phyloP scores from a whole-genome alignment of 768 basidiomycete species.

The Tremella mesenterica region DNA sequence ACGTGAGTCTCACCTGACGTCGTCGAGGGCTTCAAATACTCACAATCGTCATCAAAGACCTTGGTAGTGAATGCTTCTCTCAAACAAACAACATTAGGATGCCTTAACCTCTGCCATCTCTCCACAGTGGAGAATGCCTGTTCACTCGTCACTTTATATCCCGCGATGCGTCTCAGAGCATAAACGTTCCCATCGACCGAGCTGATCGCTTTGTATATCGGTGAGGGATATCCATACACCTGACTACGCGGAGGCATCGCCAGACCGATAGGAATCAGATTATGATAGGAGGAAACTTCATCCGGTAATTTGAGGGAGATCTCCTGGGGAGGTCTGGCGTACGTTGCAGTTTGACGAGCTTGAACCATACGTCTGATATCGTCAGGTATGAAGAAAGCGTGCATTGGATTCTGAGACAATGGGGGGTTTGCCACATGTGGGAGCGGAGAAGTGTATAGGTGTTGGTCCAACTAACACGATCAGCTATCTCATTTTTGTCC shows the following conservation, averaged over 20 bases:
- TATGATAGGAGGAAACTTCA: conserved; percentile 83
- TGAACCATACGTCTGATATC: conserved; percentile 46
- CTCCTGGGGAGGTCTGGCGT: conserved; percentile 5
- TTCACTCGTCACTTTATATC: conserved; percentile 73
- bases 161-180: conserved; percentile 68
- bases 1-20: background rate
- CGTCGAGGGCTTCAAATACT: conserved; percentile 31
- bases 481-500: too few species aligned
- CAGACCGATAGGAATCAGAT: conserved; percentile 68
- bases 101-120: conserved; percentile 70
- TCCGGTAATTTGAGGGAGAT: conserved; percentile 54
- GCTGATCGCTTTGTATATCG: conserved; percentile 72
- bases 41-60: conserved; percentile 85
- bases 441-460: conserved; percentile 69
- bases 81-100: conserved; percentile 74
- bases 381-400: conserved; percentile 76
- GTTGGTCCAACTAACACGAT: conserved; percentile 94
- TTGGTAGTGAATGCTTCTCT: conserved; percentile 92
- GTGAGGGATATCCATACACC: conserved; percentile 73
- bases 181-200: conserved; percentile 69
- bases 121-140: conserved; percentile 74
- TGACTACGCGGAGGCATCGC: conserved; percentile 48
- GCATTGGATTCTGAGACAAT: conserved; percentile 43
- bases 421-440: conserved; percentile 53
- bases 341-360: conserved; percentile 41